Evolutionary conservation across 805 yeast genomes (phyloP), one percentile per base, ranked within the genome.

Genomic region (Pichia membranifaciens): DNA sequence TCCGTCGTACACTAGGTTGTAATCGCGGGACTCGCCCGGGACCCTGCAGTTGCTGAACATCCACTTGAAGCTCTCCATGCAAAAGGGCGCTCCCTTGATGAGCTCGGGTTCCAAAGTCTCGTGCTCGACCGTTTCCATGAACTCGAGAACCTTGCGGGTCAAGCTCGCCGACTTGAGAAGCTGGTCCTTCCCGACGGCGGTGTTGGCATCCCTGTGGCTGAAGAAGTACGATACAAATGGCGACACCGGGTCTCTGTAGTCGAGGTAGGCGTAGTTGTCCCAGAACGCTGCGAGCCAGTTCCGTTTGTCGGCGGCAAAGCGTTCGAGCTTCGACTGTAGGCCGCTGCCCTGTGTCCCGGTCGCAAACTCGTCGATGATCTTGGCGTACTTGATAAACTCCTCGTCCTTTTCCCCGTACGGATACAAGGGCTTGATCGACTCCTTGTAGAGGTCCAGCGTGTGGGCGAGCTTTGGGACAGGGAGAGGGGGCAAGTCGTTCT

Each of bases 201-300:
- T 65, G 53, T 79, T 75, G 51, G 84, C 66, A 58, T 86, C 91
- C 65, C 79, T 83, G 70, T 91, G 96, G 45, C 82, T 76, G 69
- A 78, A 91, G 58, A 88, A 93, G 71, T 91, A 91, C 18, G 96
- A 85, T 33, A 88, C 96, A 61, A 82, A 90, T 12, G 98, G 97
- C 23, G 87, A 86, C n/a, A 91, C 86, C 0, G 98, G 96, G 66
- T 88, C 98, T 55, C 93, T 76, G 70, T 88, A 90, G 36, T 84
- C 81, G 72, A 91, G 72, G 68, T 91, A 91, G 18, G 96, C 96
- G 56, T 85, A 87, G 58, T 86, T 84, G 65, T 91, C 96, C 99
- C 99, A 91, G 75, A 84, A 88, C 51, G 79, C 83, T 41, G 85
- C 78, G 58, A 91, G 74, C 99, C 99, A 91, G 66, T 91, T 91